Percentiles rank a stretch among this genome's conserved stretches.
Evolutionary conservation across 164 flowering plant genomes (phyloP).

Genomic region (Sextonia rubra): DNA sequence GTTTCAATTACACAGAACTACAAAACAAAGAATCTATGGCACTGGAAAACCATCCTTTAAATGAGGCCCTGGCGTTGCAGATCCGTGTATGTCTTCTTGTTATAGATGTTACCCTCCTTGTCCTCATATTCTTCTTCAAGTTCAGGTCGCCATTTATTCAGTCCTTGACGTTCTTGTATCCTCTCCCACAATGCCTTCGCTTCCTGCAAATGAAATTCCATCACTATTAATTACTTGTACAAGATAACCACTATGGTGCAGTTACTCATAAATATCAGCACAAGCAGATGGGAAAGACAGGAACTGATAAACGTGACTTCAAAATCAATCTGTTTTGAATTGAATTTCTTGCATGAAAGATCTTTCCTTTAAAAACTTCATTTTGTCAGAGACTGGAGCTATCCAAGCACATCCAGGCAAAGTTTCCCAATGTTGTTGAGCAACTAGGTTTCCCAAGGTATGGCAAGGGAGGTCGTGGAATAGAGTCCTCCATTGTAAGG

Average conservation of each 20-base stretch:
- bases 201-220: slow-evolving; percentile 46
- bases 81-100: slow-evolving; percentile 97
- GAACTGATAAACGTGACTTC: too few relatives aligned
- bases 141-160: slow-evolving; percentile 96
- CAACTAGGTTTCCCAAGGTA: too few relatives aligned
- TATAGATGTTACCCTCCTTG: slow-evolving; percentile 93
- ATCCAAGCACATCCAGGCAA: too few relatives aligned
- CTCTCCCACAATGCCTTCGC: slow-evolving; percentile 90
- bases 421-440: too few relatives aligned
- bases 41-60: slow-evolving; percentile 17
- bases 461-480: too few relatives aligned
- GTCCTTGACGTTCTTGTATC: slow-evolving; percentile 82
- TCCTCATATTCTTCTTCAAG: slow-evolving; percentile 99
- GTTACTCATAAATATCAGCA: too few relatives aligned
- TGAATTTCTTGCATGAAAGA: neutral
- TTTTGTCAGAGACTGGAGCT: neutral
- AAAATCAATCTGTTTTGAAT: too few relatives aligned
- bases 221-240: too few relatives aligned
- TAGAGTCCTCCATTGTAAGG: too few relatives aligned
- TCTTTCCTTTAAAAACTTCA: neutral
- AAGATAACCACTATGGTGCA: too few relatives aligned
- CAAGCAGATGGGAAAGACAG: too few relatives aligned
- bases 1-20: neutral
- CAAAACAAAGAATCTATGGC: neutral
- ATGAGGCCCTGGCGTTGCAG: slow-evolving; percentile 95